phyloP scores from a whole-genome alignment of 352 stramenopile species.

The Globisporangium echinulatum region DNA sequence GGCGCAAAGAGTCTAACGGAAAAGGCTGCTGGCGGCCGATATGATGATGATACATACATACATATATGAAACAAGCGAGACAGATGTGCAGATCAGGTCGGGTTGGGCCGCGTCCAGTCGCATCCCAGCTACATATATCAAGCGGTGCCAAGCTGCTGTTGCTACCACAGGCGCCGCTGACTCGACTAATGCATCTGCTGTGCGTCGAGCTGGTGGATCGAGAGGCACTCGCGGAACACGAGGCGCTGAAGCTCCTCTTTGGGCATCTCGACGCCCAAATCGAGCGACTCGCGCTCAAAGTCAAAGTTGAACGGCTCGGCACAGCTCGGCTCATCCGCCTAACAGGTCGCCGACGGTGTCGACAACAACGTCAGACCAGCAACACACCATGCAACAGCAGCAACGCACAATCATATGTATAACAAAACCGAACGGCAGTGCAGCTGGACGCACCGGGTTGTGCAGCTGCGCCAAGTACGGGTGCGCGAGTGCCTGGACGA shows the following conservation, averaged over 20 bases:
- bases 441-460: conserved; percentile 54
- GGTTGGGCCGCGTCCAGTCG: neutral
- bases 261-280: conserved; percentile 77
- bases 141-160: too few relatives aligned
- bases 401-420: too few relatives aligned
- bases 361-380: conserved; percentile 5
- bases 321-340: conserved; percentile 86
- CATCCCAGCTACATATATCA: neutral
- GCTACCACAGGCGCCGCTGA: too few relatives aligned
- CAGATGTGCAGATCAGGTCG: neutral
- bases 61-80: neutral
- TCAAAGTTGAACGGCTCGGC: conserved; percentile 78
- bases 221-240: conserved; percentile 72
- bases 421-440: too few relatives aligned
- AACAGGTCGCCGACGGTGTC: neutral
- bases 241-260: conserved; percentile 82
- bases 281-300: conserved; percentile 78
- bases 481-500: conserved; percentile 87
- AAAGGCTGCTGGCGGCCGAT: neutral
- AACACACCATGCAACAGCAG: neutral
- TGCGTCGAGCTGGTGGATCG: conserved; percentile 62
- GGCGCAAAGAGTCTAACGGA: neutral
- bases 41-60: neutral
- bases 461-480: conserved; percentile 89
- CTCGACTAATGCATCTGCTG: conserved; percentile 50